phyloP scores from a whole-genome alignment of 495 filamentous ascomycete genomes.

The Neurospora sp. region DNA sequence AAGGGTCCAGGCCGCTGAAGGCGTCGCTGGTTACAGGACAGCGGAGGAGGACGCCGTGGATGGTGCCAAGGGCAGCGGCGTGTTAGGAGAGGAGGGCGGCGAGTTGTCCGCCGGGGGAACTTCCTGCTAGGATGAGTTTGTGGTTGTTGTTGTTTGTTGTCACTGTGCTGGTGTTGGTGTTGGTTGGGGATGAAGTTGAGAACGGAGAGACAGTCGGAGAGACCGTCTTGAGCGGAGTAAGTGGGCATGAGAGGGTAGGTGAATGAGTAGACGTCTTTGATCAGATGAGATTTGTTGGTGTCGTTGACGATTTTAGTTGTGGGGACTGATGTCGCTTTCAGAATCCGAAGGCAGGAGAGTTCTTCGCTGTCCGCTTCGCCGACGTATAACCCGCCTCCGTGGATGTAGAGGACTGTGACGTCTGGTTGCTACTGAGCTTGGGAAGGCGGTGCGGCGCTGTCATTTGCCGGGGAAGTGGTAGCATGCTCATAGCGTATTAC shows the following conservation, averaged over 20 bases:
- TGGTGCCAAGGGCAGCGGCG: not conserved
- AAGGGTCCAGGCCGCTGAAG: constrained; percentile 7
- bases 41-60: constrained; percentile 19
- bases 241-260: constrained; percentile 20
- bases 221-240: constrained; percentile 13
- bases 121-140: constrained; percentile 17
- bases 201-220: constrained; percentile 15
- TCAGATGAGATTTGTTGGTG: not conserved
- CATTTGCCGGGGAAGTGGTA: not conserved
- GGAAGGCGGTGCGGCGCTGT: too few species aligned
- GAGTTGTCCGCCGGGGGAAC: constrained; percentile 23
- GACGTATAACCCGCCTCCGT: constrained; percentile 23
- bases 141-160: not conserved
- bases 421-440: not conserved
- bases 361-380: constrained; percentile 24
- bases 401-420: constrained; percentile 18
- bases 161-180: not conserved
- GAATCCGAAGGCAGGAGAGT: constrained; percentile 21
- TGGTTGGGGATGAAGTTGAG: constrained; percentile 4
- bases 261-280: constrained; percentile 15
- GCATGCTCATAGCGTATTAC: not conserved
- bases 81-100: constrained; percentile 20
- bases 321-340: constrained; percentile 1
- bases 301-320: not conserved
- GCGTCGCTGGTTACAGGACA: constrained; percentile 24